Conservation (phyloP, 1,284 basidiomycete genomes). For the Trichosporon sp. region DNA sequence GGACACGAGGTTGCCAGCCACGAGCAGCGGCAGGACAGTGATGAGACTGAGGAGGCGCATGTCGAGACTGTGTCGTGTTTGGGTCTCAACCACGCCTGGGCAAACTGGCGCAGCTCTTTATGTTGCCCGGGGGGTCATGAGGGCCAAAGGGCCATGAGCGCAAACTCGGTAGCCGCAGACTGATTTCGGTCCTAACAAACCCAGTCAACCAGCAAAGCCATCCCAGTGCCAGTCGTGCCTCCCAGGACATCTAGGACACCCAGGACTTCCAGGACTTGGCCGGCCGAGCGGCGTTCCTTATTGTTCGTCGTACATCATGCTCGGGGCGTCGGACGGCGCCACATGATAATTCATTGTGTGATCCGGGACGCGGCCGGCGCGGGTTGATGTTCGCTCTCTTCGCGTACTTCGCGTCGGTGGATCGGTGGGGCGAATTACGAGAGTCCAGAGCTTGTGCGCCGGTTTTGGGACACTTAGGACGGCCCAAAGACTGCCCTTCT, state of each 20-base stretch:
- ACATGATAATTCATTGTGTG: not conserved
- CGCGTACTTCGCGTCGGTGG: too few relatives aligned
- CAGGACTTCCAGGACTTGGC: too few relatives aligned
- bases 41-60: not conserved
- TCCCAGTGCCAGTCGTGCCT: too few relatives aligned
- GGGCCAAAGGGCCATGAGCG: too few relatives aligned
- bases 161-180: too few relatives aligned
- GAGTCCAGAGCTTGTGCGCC: not conserved
- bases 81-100: too few relatives aligned
- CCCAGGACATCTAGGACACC: too few relatives aligned
- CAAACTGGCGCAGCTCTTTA: too few relatives aligned
- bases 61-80: not conserved
- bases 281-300: not conserved
- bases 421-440: not conserved
- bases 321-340: not conserved
- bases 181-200: too few relatives aligned
- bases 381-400: not conserved
- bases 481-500: too few relatives aligned
- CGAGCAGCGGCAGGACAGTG: not conserved
- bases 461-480: not conserved
- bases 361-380: not conserved
- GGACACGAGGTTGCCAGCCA: not conserved
- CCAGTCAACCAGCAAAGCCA: too few relatives aligned
- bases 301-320: not conserved
- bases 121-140: too few relatives aligned